Conservation (phyloP, 768 basidiomycete genomes). For the Trametes coccinea region DNA sequence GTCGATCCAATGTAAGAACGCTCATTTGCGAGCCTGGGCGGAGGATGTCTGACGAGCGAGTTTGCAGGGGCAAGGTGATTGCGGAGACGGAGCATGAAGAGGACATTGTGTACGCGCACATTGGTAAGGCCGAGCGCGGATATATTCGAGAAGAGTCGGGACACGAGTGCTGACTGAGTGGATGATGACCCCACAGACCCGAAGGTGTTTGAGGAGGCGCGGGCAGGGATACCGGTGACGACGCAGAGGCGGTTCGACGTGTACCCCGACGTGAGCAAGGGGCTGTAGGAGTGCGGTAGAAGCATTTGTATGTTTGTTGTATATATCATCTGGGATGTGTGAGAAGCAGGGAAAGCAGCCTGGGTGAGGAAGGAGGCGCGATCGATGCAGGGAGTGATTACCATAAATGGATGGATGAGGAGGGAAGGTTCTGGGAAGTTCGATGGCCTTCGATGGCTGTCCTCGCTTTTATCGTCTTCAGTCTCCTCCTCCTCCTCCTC, state of each 20-base stretch:
- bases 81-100: conserved; percentile 76
- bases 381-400: background rate
- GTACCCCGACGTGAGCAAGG: conserved; percentile 69
- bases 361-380: background rate
- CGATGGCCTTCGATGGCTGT: conserved; percentile 40
- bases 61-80: conserved; percentile 68
- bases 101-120: conserved; percentile 74
- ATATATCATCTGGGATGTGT: too few species aligned
- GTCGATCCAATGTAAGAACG: conserved; percentile 80
- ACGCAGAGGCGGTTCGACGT: conserved; percentile 91
- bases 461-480: conserved; percentile 28
- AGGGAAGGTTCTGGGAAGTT: conserved; percentile 35
- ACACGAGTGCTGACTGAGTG: conserved; percentile 1
- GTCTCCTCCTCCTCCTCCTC: conserved; percentile 14
- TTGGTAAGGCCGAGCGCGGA: conserved; percentile 57
- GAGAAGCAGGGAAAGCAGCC: too few species aligned
- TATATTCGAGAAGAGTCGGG: background rate
- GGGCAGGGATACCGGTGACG: conserved; percentile 89
- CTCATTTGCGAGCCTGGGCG: background rate
- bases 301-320: too few species aligned
- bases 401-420: conserved; percentile 11
- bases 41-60: background rate
- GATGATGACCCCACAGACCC: conserved; percentile 50
- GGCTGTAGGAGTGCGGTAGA: conserved; percentile 9
- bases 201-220: conserved; percentile 58